Evolutionary conservation across 2,329 filamentous ascomycete genomes (phyloP), one percentile per base, ranked within the genome.

Genomic region (Cladophialophora carrionii): DNA sequence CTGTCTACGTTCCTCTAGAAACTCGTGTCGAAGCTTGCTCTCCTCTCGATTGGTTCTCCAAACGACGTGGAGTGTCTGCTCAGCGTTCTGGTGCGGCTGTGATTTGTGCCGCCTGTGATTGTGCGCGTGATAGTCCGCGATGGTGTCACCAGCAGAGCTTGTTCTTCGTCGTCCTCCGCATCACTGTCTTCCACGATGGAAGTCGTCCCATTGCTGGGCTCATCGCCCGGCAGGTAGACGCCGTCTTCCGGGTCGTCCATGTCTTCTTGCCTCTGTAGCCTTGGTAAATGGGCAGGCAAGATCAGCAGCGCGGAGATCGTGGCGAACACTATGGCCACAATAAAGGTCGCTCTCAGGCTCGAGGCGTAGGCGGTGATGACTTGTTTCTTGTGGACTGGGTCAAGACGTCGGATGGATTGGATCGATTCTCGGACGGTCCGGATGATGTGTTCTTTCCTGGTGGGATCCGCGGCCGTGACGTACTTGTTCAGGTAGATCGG

Each of bases 361-460:
- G 24, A 46, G n/a, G 70, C 60, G 48, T 71, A 72, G 14, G 71
- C 70, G 8, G 63, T 32, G 41, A 72, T 71, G 29, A 71, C 70
- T 61, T 71, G 68, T 34, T 31, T 34, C 56, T 66, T 68, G 57
- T 71, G 66, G 32, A 60, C 34, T 17, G 63, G 62, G 41, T 68
- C 66, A 12, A 71, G 61, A 34, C 55, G 9, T 7, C 56, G 29
- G 52, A 72, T 70, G 2, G 66, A 57, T 12, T 55, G 32, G 37
- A 72, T 66, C 2, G 68, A 69, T 46, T 68, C 62, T 6, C 71
- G 55, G 12, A 66, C 71, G 1, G 57, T 64, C 26, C 57, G 48
- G 24, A 71, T 70, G 52, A 72, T 70, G 29, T 51, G n/a, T 9
- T 53, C 57, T 61, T 69, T 71, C 29, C 57, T 65, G n/a, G 55